Evolutionary conservation across 129 eudicot genomes (phyloP).

Genomic region (Rutidosis leptorrhynchoides): DNA sequence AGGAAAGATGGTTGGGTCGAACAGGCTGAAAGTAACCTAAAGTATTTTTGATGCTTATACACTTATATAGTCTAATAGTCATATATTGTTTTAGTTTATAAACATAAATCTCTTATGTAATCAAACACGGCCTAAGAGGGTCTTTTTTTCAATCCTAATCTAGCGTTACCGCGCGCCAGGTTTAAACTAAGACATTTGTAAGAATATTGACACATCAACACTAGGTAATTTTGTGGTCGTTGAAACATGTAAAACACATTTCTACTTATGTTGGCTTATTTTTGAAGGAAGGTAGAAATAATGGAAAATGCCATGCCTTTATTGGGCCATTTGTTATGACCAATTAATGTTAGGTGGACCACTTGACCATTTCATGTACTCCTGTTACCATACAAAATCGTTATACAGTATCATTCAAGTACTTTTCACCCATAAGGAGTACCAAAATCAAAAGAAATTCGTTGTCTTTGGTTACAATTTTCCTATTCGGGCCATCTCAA

Average conservation of each 20-base stretch:
- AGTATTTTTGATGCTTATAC: not conserved
- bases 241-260: constrained; percentile 11
- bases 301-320: constrained; percentile 16
- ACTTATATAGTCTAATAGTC: too few relatives aligned
- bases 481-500: not conserved
- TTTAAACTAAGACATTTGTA: too few relatives aligned
- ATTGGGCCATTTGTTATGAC: constrained; percentile 25
- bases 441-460: not conserved
- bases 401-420: not conserved
- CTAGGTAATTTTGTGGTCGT: too few relatives aligned
- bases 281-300: constrained; percentile 19
- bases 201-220: too few relatives aligned
- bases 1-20: not conserved
- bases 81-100: not conserved
- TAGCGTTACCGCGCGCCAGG: too few relatives aligned
- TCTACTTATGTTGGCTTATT: constrained; percentile 7
- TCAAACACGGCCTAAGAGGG: constrained; percentile 1
- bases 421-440: not conserved
- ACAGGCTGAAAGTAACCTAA: not conserved
- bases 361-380: constrained; percentile 27
- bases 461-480: not conserved
- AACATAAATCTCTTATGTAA: not conserved
- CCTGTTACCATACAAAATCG: constrained; percentile 21
- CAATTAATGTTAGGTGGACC: constrained; percentile 24
- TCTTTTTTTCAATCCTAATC: not conserved